Conservation (phyloP, 805 yeast genomes). For the Ogataea pilisensis region DNA sequence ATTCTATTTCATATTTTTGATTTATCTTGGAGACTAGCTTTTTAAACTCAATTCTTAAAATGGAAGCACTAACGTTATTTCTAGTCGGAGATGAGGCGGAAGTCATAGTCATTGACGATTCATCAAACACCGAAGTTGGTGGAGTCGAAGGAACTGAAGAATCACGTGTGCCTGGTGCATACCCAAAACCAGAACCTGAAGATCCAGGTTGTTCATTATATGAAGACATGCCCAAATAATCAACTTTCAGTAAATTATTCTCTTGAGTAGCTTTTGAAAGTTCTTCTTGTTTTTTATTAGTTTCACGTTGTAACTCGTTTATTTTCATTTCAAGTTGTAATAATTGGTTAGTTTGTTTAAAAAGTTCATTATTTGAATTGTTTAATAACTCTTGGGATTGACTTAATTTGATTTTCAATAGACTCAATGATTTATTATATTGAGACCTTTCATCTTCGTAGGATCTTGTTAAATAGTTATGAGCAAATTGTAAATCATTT, state of each 20-base stretch:
- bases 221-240: conserved; percentile 36
- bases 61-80: conserved; percentile 40
- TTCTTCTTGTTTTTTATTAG: conserved; percentile 36
- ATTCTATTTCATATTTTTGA: conserved; percentile 54
- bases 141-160: conserved; percentile 16
- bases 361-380: conserved; percentile 35
- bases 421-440: conserved; percentile 49
- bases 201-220: conserved; percentile 6
- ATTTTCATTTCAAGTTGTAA: conserved; percentile 34
- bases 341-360: conserved; percentile 33
- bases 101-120: conserved; percentile 2
- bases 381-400: conserved; percentile 49
- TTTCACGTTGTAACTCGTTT: conserved; percentile 28
- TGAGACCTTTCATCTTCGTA: conserved; percentile 62
- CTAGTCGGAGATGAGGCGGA: conserved; percentile 18
- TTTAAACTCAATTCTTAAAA: conserved; percentile 65
- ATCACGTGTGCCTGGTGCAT: neutral
- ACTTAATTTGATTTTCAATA: conserved; percentile 46
- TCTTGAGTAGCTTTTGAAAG: conserved; percentile 41
- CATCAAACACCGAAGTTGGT: conserved; percentile 9
- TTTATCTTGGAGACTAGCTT: conserved; percentile 60
- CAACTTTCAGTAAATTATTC: conserved; percentile 40
- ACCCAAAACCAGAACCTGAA: no score
- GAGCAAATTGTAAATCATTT: conserved; percentile 67
- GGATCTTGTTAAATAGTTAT: conserved; percentile 62